phyloP scores from a whole-genome alignment of 306 rosid genomes.

The Rosa persica region DNA sequence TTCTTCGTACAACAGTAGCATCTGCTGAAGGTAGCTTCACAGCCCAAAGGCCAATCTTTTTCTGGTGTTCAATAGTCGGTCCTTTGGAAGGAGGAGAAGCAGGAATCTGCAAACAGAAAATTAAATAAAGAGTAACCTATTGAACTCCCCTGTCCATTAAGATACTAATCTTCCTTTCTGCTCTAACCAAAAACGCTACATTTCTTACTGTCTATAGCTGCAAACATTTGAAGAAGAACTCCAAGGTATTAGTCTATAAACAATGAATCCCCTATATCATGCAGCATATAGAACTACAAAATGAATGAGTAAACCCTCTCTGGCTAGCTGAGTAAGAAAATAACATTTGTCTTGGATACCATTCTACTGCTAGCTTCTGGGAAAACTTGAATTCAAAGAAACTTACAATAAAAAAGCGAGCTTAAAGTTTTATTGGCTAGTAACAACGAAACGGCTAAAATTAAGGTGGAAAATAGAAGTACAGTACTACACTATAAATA shows the following conservation, averaged over 20 bases:
- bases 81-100: constrained; percentile 66
- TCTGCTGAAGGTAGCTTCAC: constrained; percentile 84
- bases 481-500: neutral
- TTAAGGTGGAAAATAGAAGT: neutral
- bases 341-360: neutral
- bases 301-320: neutral
- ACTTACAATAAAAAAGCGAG: neutral
- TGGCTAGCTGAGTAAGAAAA: neutral
- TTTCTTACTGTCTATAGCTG: neutral
- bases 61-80: constrained; percentile 58
- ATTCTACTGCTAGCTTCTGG: neutral
- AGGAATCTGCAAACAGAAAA: constrained; percentile 57
- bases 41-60: constrained; percentile 66
- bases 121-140: constrained; percentile 6
- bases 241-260: neutral
- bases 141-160: neutral
- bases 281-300: neutral
- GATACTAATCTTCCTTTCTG: neutral
- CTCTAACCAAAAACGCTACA: neutral
- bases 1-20: constrained; percentile 64
- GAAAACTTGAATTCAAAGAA: neutral
- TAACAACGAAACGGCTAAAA: neutral
- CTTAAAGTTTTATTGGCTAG: neutral
- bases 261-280: neutral
- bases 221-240: neutral